Evolutionary conservation across 148 eudicot genomes (phyloP), one percentile per base, ranked within the genome.

Genomic region (Agrostemma githago): DNA sequence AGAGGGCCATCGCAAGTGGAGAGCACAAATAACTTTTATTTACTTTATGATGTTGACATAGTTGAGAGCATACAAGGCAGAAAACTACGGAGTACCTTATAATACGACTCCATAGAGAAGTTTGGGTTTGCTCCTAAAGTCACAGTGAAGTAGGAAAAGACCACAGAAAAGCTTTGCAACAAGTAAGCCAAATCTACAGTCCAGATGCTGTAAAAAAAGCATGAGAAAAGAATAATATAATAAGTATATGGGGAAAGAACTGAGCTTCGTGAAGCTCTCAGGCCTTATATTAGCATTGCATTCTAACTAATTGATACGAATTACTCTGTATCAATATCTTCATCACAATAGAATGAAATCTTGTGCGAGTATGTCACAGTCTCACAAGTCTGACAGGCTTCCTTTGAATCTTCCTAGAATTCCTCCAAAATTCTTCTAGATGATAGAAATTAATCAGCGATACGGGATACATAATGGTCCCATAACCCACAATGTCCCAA

Each of bases 131-230:
- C 99, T 81, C 97, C 99, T 76, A 90, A 71, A 61, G 99, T 96
- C 77, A 96, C 96, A 9, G 99, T 96, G 87, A 89, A 92, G 85
- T 89, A 96, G 56, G 97, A 86, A 82, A 96, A 96, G 56, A 80
- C 78, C 82, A 96, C 78, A 44, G 92, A 84, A 78, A 89, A 90
- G 44, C 82, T 89, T 82, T 88, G 92, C 86, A 96, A 81, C 78
- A 96, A 71, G 81, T 90, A 90, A 72, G 99, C 99, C 80, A 95
- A 86, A 87, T 96, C 99, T 67, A 96, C 97, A 57, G 97, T 96
- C 99, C 99, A 96, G 79, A 96, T 87, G 83, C 99, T 96, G 91
- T 84, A 82, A 80, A 75, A 61, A 57, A 80, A 68, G 60, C 6
- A 66, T 59, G 63, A 67, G 26, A 54, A 40, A 41, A 8, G 6